Conservation (phyloP, 352 stramenopile species). For the Phytophthora pisi region DNA sequence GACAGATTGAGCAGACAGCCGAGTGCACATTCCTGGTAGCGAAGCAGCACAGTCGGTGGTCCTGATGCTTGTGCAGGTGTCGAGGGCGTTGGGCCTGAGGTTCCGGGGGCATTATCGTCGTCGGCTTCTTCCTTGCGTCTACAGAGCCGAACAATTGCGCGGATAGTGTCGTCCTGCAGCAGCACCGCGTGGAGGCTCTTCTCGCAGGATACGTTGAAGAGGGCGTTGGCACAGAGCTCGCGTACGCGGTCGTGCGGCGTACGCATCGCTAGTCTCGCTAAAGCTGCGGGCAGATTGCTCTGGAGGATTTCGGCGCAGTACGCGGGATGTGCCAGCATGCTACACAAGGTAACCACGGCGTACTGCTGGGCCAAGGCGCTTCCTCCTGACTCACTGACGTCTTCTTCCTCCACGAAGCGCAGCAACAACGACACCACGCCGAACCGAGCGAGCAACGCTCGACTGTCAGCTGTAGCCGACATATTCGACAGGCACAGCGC, state of each 20-base stretch:
- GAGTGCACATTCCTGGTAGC: slow-evolving; percentile 75
- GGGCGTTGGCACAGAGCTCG: slow-evolving; percentile 73
- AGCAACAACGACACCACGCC: slow-evolving; percentile 74
- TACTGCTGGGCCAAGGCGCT: slow-evolving; percentile 67
- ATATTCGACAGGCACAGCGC: slow-evolving; percentile 80
- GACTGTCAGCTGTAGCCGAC: slow-evolving; percentile 61
- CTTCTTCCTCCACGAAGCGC: slow-evolving; percentile 68
- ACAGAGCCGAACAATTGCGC: slow-evolving; percentile 69
- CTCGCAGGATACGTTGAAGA: slow-evolving; percentile 85
- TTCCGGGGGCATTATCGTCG: slow-evolving; percentile 42
- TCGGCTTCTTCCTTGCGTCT: slow-evolving; percentile 65
- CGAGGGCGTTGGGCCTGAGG: slow-evolving; percentile 38
- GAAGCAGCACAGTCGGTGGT: slow-evolving; percentile 46
- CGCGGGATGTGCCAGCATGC: slow-evolving; percentile 57
- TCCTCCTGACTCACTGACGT: slow-evolving; percentile 8
- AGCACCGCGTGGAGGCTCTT: slow-evolving; percentile 67
- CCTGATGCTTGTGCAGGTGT: slow-evolving; percentile 23
- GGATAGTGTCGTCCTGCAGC: slow-evolving; percentile 76
- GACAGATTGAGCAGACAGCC: slow-evolving; percentile 84
- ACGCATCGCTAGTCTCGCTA: slow-evolving; percentile 49
- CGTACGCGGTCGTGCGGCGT: slow-evolving; percentile 58
- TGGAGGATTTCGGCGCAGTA: slow-evolving; percentile 73
- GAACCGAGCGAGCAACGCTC: slow-evolving; percentile 60
- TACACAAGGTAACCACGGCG: slow-evolving; percentile 73
- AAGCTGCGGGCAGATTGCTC: slow-evolving; percentile 63